Percentiles rank a stretch among this genome's conserved stretches.
Evolutionary conservation across 805 yeast genomes (phyloP).

Genomic region (Teunomyces gatunensis): DNA sequence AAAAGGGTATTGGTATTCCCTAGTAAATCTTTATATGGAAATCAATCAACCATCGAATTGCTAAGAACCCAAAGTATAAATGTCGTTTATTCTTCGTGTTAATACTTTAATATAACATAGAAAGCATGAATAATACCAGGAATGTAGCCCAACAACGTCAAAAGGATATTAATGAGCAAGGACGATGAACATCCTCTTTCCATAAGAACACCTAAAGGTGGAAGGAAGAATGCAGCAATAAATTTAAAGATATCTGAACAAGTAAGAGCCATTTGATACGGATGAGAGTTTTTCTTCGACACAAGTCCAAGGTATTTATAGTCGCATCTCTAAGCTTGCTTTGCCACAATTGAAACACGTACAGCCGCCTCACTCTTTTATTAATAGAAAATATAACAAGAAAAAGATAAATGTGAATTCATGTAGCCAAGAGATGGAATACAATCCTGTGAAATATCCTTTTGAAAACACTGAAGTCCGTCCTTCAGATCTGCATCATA

Average conservation of each 20-base stretch:
- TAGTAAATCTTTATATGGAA: no score
- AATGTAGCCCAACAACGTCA: constrained; percentile 70
- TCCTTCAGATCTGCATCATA: not conserved
- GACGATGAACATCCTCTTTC: constrained; percentile 53
- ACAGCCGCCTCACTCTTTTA: not conserved
- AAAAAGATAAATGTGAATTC: no score
- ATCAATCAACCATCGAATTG: no score
- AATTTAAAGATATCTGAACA: constrained; percentile 53
- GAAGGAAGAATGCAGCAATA: constrained; percentile 50
- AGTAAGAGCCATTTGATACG: constrained; percentile 43
- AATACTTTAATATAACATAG: constrained; percentile 46
- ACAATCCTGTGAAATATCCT: no score
- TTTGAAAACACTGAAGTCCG: no score
- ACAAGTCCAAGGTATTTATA: not conserved
- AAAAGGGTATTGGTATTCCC: no score
- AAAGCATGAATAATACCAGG: constrained; percentile 74
- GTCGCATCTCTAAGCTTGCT: not conserved
- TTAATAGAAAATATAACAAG: no score
- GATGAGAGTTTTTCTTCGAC: no score
- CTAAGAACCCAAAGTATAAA: no score
- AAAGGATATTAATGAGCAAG: constrained; percentile 53
- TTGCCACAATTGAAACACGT: not conserved
- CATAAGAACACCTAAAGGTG: constrained; percentile 62
- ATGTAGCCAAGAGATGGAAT: no score
- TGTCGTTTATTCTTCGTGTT: not conserved